phyloP scores from a whole-genome alignment of 345 rosid species.

The Heritiera fomes region DNA sequence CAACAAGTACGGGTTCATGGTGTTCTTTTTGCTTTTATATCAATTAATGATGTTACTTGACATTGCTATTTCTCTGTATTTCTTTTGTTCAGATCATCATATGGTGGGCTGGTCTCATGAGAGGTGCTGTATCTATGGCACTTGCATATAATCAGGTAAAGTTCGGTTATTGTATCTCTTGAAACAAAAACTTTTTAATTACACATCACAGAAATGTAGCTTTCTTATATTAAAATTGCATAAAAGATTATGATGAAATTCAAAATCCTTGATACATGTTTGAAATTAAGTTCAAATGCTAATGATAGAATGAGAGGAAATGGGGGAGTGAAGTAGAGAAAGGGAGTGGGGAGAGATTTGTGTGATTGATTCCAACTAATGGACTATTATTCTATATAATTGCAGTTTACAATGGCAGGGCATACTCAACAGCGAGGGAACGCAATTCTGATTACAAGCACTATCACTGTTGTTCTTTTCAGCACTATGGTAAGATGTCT shows the following conservation, averaged over 20 bases:
- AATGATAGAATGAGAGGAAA: not conserved
- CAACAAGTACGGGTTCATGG: slow-evolving; percentile 60
- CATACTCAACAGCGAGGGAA: slow-evolving; percentile 75
- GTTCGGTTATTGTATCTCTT: slow-evolving; percentile 7
- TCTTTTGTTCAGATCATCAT: slow-evolving; percentile 57
- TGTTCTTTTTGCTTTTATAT: not conserved
- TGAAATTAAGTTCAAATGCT: not conserved
- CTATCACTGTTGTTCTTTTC: slow-evolving; percentile 86
- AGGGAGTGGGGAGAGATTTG: not conserved
- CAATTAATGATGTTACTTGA: not conserved
- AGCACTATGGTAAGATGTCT: slow-evolving; percentile 79
- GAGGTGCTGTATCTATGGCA: slow-evolving; percentile 99
- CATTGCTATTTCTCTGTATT: not conserved
- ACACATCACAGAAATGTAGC: not conserved
- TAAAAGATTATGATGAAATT: not conserved
- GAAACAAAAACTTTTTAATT: not conserved
- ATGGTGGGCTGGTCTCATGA: slow-evolving; percentile 99
- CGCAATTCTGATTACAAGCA: slow-evolving; percentile 97
- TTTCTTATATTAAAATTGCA: not conserved
- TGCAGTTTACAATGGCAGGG: slow-evolving; percentile 89
- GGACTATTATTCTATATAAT: not conserved
- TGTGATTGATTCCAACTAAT: not conserved
- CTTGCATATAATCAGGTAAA: slow-evolving; percentile 94
- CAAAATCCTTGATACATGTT: not conserved
- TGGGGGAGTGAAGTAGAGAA: not conserved